These are phyloP conservation scores for Podaxis rugospora DNA, from an alignment of 768 basidiomycete genomes.

Conservation along the genomic window DNA sequence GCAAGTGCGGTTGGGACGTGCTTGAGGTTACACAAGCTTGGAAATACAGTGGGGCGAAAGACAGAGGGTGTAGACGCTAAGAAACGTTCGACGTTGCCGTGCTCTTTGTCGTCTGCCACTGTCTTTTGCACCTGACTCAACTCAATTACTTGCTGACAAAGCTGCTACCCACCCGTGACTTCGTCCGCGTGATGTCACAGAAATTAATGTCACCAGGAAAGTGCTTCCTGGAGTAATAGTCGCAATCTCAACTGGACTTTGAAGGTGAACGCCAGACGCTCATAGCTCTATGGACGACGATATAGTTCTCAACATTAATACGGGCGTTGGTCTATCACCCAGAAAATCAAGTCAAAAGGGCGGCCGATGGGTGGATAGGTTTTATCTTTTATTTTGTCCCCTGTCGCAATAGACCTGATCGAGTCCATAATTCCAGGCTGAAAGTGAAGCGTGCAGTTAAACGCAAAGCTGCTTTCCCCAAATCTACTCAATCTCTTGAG, in stretches of 20 bases:
- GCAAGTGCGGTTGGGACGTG: too few relatives aligned
- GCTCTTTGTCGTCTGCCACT: constrained; percentile 7
- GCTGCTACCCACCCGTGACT: background rate
- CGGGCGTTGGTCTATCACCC: constrained; percentile 26
- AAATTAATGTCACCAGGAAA: background rate
- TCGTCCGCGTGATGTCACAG: background rate
- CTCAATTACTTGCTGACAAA: constrained; percentile 12
- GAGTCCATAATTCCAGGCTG: constrained; percentile 39
- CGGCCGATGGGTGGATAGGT: constrained; percentile 80
- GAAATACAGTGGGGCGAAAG: background rate
- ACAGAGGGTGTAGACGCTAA: background rate
- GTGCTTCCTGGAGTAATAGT: background rate
- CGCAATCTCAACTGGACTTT: background rate
- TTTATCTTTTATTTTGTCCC: background rate
- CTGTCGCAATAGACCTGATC: constrained; percentile 13
- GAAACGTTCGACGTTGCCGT: background rate
- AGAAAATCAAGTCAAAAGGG: constrained; percentile 43
- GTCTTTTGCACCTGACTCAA: constrained; percentile 5
- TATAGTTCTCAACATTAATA: constrained; percentile 68
- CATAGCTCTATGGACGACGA: constrained; percentile 61
- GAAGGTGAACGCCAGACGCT: background rate
- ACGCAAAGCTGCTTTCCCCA: constrained; percentile 46
- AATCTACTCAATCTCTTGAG: too few relatives aligned
- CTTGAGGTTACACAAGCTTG: background rate
- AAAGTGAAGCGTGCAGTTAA: constrained; percentile 72